These are phyloP conservation scores for Monosporascus sp. DNA, from an alignment of 2,329 filamentous ascomycete genomes.

Conservation along the genomic window DNA sequence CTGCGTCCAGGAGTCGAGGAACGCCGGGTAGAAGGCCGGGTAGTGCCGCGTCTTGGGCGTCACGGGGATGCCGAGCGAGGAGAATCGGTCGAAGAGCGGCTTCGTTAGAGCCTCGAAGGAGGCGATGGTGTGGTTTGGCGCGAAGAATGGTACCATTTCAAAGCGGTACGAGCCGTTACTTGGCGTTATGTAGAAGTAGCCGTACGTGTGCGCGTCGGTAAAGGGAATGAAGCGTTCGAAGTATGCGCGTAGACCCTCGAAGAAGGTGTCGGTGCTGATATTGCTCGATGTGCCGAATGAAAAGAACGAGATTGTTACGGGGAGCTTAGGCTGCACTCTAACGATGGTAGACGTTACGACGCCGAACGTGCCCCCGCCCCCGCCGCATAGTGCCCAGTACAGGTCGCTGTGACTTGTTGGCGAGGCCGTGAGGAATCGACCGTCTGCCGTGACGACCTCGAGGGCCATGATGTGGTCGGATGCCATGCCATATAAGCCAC, in stretches of 20 bases:
- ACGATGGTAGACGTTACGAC: constrained; percentile 29
- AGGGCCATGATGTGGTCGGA: constrained; percentile 35
- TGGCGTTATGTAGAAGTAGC: constrained; percentile 11
- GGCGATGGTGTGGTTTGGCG: constrained; percentile 4
- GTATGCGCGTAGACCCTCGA: constrained; percentile 10
- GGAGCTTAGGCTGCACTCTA: constrained; percentile 7
- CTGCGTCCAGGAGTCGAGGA: constrained; percentile 26
- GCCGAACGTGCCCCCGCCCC: constrained; percentile 44
- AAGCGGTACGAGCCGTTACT: constrained; percentile 1
- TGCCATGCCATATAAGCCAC: constrained; percentile 34
- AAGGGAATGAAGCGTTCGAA: constrained; percentile 15
- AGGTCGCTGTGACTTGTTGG: constrained; percentile 38
- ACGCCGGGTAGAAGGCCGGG: constrained; percentile 27
- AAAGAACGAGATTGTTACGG: constrained; percentile 5
- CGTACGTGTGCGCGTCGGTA: constrained; percentile 20
- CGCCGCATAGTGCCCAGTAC: constrained; percentile 48
- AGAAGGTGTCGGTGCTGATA: constrained; percentile 19
- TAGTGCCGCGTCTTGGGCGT: constrained; percentile 20
- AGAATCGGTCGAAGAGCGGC: constrained; percentile 17
- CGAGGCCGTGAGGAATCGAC: constrained; percentile 30
- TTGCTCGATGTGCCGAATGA: constrained; percentile 4
- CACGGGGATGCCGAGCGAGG: constrained; percentile 14
- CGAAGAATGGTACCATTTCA: constrained; percentile 16
- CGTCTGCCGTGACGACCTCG: constrained; percentile 11
- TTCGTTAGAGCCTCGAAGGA: constrained; percentile 10